Conservation (phyloP, 148 eudicot species). For the Spergularia marina region DNA sequence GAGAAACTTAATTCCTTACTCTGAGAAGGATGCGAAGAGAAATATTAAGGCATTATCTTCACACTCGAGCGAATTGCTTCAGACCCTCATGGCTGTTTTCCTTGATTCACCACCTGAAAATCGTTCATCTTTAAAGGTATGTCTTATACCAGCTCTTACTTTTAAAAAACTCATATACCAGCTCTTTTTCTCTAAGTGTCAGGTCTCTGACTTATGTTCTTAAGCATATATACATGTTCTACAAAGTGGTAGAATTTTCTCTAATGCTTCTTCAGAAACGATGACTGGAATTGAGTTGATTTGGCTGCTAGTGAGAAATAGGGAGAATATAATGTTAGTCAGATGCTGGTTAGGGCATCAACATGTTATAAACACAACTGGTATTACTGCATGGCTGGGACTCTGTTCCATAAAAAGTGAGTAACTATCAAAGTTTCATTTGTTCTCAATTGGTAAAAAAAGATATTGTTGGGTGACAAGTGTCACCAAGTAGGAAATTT, state of each 20-base stretch:
- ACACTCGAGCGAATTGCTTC: conserved; percentile 58
- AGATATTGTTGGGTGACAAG: too few species aligned
- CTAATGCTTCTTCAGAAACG: neutral
- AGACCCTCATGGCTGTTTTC: conserved; percentile 47
- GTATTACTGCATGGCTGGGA: too few species aligned
- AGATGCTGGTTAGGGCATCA: too few species aligned
- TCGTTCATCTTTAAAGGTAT: conserved; percentile 58
- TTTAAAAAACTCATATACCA: too few species aligned
- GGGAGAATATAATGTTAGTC: too few species aligned
- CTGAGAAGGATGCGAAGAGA: conserved; percentile 49
- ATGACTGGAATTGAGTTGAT: neutral
- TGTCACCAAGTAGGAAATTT: too few species aligned
- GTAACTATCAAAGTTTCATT: too few species aligned
- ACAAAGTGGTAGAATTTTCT: neutral
- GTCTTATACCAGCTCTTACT: neutral
- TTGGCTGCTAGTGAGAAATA: neutral
- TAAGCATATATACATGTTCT: neutral
- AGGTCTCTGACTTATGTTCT: neutral
- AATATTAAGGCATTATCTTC: conserved; percentile 53
- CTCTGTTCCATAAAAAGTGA: too few species aligned
- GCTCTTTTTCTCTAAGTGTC: neutral
- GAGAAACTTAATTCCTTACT: conserved; percentile 30
- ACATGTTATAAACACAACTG: too few species aligned
- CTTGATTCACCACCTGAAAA: conserved; percentile 47
- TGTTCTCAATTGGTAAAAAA: too few species aligned